These are phyloP conservation scores for Colletotrichum scovillei DNA, from an alignment of 2,329 filamentous ascomycete species.

Conservation along the genomic window DNA sequence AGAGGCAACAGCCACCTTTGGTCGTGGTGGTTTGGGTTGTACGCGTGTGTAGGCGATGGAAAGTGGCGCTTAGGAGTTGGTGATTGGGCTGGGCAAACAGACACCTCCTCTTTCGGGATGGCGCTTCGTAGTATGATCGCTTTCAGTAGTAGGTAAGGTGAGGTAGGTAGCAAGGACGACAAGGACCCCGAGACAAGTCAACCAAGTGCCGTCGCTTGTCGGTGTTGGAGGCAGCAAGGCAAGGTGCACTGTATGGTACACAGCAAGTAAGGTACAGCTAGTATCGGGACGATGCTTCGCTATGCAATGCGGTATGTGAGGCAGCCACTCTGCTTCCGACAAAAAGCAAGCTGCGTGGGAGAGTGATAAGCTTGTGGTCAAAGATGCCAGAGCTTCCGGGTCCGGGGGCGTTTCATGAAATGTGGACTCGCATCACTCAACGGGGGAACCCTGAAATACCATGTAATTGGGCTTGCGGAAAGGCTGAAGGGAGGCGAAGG, in stretches of 20 bases:
- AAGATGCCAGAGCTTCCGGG: constrained; percentile 37
- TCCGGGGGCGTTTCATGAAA: constrained; percentile 37
- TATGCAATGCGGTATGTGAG: constrained; percentile 15
- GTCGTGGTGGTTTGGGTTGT: constrained; percentile 27
- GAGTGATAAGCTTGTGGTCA: constrained; percentile 35
- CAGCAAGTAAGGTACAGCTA: not conserved
- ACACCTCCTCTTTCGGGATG: constrained; percentile 35
- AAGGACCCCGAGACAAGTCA: constrained; percentile 16
- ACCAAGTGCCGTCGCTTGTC: constrained; percentile 11
- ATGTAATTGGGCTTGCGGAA: constrained; percentile 8
- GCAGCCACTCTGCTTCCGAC: constrained; percentile 27
- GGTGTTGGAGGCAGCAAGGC: not conserved
- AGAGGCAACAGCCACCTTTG: constrained; percentile 20
- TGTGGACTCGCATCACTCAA: constrained; percentile 33
- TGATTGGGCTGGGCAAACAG: constrained; percentile 17
- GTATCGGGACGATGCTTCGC: constrained; percentile 4
- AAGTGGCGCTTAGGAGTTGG: constrained; percentile 32
- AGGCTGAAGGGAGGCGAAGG: constrained; percentile 12
- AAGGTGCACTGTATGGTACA: not conserved
- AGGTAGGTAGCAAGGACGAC: constrained; percentile 10
- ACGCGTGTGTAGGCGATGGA: constrained; percentile 30
- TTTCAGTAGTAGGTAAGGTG: constrained; percentile 8
- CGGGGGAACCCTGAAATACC: constrained; percentile 22
- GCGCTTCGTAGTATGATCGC: constrained; percentile 27
- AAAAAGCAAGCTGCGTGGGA: constrained; percentile 15